A percentile compares a stretch with the other conserved stretches of the same genome.
These are phyloP conservation scores for Pseudogymnoascus sp. DNA, from an alignment of 2,329 filamentous ascomycete species.

Conservation along the genomic window DNA sequence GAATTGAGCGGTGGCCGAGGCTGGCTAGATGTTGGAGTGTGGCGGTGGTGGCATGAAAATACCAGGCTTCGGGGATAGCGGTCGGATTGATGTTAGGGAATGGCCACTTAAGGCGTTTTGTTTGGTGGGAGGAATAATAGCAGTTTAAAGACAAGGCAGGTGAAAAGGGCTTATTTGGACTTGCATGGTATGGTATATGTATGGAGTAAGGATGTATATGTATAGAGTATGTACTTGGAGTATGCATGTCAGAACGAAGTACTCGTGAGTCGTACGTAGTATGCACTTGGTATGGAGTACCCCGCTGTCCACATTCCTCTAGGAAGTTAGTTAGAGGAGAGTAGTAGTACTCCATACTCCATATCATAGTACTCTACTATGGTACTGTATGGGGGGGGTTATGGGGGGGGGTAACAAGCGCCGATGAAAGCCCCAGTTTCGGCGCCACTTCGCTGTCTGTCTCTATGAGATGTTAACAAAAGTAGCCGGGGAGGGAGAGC, in stretches of 20 bases:
- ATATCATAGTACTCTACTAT: no score
- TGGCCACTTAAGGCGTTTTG: background rate
- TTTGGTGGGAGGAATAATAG: background rate
- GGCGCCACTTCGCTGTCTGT: background rate
- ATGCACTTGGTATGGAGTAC: background rate
- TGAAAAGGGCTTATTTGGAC: background rate
- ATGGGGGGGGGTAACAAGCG: background rate
- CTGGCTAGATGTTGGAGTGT: background rate
- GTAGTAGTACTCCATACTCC: background rate
- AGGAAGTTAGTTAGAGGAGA: background rate
- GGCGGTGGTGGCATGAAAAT: background rate
- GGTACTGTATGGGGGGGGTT: background rate
- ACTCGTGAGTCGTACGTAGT: background rate
- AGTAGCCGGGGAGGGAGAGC: background rate
- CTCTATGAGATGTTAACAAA: background rate
- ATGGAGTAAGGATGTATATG: background rate
- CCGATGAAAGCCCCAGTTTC: background rate
- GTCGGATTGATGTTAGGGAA: background rate
- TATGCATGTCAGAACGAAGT: background rate
- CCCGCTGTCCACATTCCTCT: background rate
- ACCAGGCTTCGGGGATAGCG: background rate
- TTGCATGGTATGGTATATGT: background rate
- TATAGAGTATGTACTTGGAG: background rate
- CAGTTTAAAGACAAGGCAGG: background rate
- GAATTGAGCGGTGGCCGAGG: background rate